Evolutionary conservation across 2,329 filamentous ascomycete species (phyloP).

Genomic region (Arthrobotrys musiformis): DNA sequence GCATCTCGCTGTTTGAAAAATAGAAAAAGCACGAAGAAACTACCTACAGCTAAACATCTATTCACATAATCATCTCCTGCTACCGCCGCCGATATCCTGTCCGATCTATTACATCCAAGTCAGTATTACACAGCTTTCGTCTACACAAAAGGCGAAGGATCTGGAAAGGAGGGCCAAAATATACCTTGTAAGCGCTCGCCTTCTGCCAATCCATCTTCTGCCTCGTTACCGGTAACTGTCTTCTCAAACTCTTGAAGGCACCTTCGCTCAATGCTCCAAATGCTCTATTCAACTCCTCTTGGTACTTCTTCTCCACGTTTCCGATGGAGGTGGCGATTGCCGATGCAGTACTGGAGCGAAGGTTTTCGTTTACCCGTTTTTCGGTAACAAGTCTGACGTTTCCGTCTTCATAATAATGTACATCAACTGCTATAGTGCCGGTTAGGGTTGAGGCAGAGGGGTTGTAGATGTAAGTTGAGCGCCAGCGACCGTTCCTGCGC

Average conservation of each 20-base stretch:
- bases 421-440: conserved; percentile 88
- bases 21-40: not conserved
- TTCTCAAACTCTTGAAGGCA: conserved; percentile 89
- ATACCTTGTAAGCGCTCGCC: conserved; percentile 89
- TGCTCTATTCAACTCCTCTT: conserved; percentile 92
- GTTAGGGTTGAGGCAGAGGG: conserved; percentile 75
- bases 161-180: conserved; percentile 64
- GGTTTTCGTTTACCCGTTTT: conserved; percentile 74
- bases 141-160: not conserved
- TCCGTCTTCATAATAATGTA: conserved; percentile 99
- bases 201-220: conserved; percentile 99
- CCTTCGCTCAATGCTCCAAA: conserved; percentile 91
- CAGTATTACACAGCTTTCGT: not conserved
- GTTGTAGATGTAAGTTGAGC: conserved; percentile 83
- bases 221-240: conserved; percentile 93
- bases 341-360: conserved; percentile 72
- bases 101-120: conserved; percentile 33
- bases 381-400: conserved; percentile 94
- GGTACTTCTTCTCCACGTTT: conserved; percentile 85
- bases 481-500: conserved; percentile 91
- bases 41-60: conserved; percentile 25
- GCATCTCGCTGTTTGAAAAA: conserved; percentile 2
- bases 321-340: conserved; percentile 83
- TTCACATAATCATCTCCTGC: conserved; percentile 38
- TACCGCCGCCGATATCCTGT: conserved; percentile 54